Percentiles rank a stretch among this genome's conserved stretches.
These are phyloP conservation scores for Podaxis carcinomalis DNA, from an alignment of 768 basidiomycete genomes.

Conservation along the genomic window DNA sequence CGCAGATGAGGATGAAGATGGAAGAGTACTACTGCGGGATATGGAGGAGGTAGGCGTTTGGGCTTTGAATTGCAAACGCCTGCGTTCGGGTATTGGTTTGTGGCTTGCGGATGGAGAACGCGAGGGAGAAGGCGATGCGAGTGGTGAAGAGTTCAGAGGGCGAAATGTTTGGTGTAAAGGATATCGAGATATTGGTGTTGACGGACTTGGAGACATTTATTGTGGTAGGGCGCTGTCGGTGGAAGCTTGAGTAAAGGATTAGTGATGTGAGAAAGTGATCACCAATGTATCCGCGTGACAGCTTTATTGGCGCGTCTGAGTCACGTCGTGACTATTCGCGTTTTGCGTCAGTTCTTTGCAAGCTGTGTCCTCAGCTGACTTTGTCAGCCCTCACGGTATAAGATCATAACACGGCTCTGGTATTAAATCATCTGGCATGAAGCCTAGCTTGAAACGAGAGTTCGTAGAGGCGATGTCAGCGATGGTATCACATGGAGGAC, in stretches of 20 bases:
- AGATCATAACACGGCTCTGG: too few species aligned
- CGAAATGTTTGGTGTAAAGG: conserved; percentile 26
- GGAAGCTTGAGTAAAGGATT: background rate
- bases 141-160: conserved; percentile 48
- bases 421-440: too few species aligned
- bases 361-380: too few species aligned
- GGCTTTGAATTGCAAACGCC: conserved; percentile 7
- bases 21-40: conserved; percentile 15
- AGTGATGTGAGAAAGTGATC: background rate
- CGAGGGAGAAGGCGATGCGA: conserved; percentile 37
- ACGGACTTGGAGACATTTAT: conserved; percentile 18
- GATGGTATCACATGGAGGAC: too few species aligned
- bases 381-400: too few species aligned
- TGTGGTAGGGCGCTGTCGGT: background rate
- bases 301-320: conserved; percentile 8
- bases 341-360: background rate
- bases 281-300: background rate
- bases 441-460: too few species aligned
- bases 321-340: conserved; percentile 10
- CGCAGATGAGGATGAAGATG: conserved; percentile 17
- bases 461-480: too few species aligned
- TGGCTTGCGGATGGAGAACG: conserved; percentile 35
- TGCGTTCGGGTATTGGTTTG: conserved; percentile 17
- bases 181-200: conserved; percentile 31
- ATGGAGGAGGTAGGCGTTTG: background rate